Evolutionary conservation across 23 red algal genomes (phyloP).

Genomic region (Pyropia yezoensis): DNA sequence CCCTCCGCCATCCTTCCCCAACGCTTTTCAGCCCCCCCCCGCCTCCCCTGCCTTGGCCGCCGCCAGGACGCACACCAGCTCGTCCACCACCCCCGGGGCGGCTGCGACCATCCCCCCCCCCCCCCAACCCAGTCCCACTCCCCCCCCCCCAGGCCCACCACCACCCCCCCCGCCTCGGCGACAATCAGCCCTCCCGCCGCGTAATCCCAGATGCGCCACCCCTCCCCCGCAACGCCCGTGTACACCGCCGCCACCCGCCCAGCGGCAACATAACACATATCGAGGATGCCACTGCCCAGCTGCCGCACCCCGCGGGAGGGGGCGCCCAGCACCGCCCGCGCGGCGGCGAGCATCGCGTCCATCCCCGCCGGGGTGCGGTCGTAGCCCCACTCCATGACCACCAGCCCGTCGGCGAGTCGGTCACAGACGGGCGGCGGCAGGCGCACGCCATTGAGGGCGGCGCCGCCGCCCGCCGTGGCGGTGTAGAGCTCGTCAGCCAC

Average conservation of each 20-base stretch:
- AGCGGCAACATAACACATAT: slow-evolving; percentile 84
- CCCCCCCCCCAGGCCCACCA: slow-evolving; percentile 16
- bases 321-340: slow-evolving; percentile 26
- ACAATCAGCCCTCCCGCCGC: slow-evolving; percentile 76
- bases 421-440: slow-evolving; percentile 17
- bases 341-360: slow-evolving; percentile 47
- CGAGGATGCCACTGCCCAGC: slow-evolving; percentile 64
- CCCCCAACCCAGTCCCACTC: slow-evolving; percentile 15
- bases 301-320: slow-evolving; percentile 45
- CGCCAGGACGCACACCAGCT: slow-evolving; percentile 12
- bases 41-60: no score
- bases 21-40: no score
- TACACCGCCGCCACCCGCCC: slow-evolving; percentile 79
- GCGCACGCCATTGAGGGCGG: slow-evolving; percentile 56
- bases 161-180: slow-evolving; percentile 82
- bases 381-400: slow-evolving; percentile 82
- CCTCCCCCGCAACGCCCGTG: slow-evolving; percentile 47
- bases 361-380: slow-evolving; percentile 38
- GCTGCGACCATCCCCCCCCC: slow-evolving; percentile 42
- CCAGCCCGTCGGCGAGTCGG: slow-evolving; percentile 51
- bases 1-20: no score
- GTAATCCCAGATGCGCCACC: slow-evolving; percentile 85
- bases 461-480: slow-evolving; percentile 47
- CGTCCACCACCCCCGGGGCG: slow-evolving; percentile 27
- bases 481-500: slow-evolving; percentile 55